Evolutionary conservation across 176 grass and related monocot species (phyloP), one percentile per base, ranked within the genome.

Genomic region (Areca catechu): DNA sequence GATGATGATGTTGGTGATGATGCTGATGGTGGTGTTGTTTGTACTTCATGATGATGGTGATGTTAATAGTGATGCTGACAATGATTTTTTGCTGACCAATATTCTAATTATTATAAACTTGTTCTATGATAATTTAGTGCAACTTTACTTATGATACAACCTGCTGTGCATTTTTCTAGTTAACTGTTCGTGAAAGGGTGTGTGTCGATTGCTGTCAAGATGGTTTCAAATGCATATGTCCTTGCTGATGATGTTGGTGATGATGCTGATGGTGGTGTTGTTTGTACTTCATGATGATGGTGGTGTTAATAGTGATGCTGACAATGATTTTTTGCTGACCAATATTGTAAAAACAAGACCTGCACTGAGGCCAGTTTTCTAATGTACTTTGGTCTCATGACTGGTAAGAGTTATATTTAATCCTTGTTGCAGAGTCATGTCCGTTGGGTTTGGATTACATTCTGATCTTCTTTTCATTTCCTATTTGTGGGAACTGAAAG

Each of bases 191-290:
- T 61, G 58, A 72, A 62, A 30, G 57, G 25, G 57, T 37, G 62
- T 58, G 53, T 61, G 58, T 62, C 1, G 43, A n/a, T 22, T 54
- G n/a, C 64, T 22, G 64, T 25, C 25, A 25, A 59, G 57, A 59
- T 59, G 57, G 27, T 59, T 59, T 59, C 20, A 59, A 29, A 60
- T 19, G 23, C 60, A 72, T 59, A 62, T 85, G 77, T 65, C 73
- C 77, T 29, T 60, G 57, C 57, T 60, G 57, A 49, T 84, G 87
- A 63, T 70, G 56, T 54, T 82, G 70, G 74, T 76, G 72, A 76
- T 86, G 80, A 55, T 66, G 89, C 63, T 78, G 77, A 78, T 77
- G 70, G 76, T 78, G 76, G 56, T 80, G 76, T 74, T 80, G 62
- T 52, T 57, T 70, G 73, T 56, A 67, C 69, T 20, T 67, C 69